These are phyloP conservation scores for Chrysanthemum lavandulifolium DNA, from an alignment of 129 eudicot genomes.

Conservation along the genomic window DNA sequence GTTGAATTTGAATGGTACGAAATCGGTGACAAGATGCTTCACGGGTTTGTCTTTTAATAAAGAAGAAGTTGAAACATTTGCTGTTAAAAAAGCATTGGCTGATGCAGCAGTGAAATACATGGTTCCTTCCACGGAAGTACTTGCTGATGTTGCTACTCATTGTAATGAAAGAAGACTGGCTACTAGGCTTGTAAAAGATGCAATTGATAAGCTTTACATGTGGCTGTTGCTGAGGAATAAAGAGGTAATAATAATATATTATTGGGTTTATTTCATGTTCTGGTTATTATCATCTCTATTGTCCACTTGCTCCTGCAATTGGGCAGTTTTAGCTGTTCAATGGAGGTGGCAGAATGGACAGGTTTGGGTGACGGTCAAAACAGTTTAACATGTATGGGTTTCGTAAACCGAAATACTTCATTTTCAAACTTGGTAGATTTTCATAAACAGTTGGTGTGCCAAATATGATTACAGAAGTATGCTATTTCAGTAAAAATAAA, in stretches of 20 bases:
- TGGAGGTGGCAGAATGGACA: conserved; percentile 2
- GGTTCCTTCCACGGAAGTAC: conserved; percentile 46
- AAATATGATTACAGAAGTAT: neutral
- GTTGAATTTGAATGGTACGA: conserved; percentile 21
- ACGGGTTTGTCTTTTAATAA: conserved; percentile 49
- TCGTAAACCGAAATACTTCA: neutral
- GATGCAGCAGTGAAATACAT: conserved; percentile 51
- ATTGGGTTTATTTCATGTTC: conserved; percentile 8
- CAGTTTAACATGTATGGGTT: neutral
- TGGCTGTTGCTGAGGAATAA: conserved; percentile 76
- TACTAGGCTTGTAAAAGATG: conserved; percentile 78
- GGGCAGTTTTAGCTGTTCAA: neutral
- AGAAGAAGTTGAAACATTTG: conserved; percentile 45
- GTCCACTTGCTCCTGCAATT: neutral
- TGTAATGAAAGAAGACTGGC: conserved; percentile 81
- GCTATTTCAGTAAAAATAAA: neutral
- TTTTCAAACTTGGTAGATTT: neutral
- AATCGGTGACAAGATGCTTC: conserved; percentile 45
- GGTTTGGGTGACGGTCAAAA: conserved; percentile 1
- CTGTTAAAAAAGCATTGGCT: conserved; percentile 54
- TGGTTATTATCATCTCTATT: neutral
- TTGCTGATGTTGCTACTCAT: conserved; percentile 69
- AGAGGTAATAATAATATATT: conserved; percentile 45
- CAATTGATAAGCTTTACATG: conserved; percentile 66
- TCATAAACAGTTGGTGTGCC: neutral